Conservation (phyloP, 208 protist species). For the Endotrypanum monterogeii region DNA sequence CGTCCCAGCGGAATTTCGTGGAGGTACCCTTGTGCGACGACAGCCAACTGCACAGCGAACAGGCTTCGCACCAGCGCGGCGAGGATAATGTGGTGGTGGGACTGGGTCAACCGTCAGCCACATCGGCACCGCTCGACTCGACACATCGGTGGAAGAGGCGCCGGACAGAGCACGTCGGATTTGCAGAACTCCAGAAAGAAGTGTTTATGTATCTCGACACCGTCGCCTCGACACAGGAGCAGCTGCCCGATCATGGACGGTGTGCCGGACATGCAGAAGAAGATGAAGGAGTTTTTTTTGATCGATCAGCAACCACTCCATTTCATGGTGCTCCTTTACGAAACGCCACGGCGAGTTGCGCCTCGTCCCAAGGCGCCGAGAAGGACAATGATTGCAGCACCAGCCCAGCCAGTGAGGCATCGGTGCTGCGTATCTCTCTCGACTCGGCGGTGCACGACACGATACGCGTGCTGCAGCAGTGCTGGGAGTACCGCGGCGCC, state of each 20-base stretch:
- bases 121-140: background rate
- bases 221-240: constrained; percentile 13
- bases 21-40: background rate
- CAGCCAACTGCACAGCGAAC: background rate
- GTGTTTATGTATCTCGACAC: constrained; percentile 51
- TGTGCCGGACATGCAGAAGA: constrained; percentile 12
- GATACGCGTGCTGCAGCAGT: constrained; percentile 48
- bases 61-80: background rate
- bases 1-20: constrained; percentile 2
- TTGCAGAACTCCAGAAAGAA: constrained; percentile 33
- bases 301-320: background rate
- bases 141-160: constrained; percentile 21
- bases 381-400: background rate
- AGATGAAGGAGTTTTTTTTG: background rate
- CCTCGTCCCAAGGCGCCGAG: background rate
- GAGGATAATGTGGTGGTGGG: background rate
- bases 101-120: background rate
- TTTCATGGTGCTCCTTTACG: background rate
- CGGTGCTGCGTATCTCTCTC: constrained; percentile 18
- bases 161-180: constrained; percentile 33
- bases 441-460: constrained; percentile 47
- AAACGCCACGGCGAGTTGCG: background rate
- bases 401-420: background rate
- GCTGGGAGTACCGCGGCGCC: constrained; percentile 54
- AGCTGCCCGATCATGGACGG: background rate